phyloP scores from a whole-genome alignment of 1,284 basidiomycete genomes.

The Austroboletus rostrupii region DNA sequence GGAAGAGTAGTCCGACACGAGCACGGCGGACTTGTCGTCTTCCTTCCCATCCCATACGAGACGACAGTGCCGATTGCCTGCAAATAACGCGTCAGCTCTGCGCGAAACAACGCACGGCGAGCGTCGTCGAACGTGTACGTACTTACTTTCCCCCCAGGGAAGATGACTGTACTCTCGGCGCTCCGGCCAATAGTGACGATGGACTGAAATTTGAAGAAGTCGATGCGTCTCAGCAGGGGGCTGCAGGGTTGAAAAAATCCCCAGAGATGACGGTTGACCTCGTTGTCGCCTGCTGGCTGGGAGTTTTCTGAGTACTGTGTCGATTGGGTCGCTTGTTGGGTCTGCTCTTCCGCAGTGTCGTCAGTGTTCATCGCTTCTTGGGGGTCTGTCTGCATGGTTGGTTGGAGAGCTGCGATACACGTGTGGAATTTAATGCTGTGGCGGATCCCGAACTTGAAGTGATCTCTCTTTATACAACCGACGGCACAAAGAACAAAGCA shows the following conservation, averaged over 20 bases:
- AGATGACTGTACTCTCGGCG: constrained; percentile 47
- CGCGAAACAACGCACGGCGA: constrained; percentile 9
- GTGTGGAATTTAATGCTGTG: not conserved
- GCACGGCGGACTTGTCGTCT: constrained; percentile 49
- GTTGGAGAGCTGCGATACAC: not conserved
- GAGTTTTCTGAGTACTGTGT: constrained; percentile 36
- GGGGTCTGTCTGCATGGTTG: constrained; percentile 10
- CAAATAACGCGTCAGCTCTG: constrained; percentile 18
- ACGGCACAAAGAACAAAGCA: not conserved
- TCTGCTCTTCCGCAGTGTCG: constrained; percentile 35
- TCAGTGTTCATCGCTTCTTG: constrained; percentile 27
- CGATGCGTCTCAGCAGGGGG: constrained; percentile 45
- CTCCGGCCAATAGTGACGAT: constrained; percentile 55
- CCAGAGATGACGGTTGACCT: constrained; percentile 54
- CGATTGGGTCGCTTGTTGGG: constrained; percentile 49
- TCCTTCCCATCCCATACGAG: constrained; percentile 67
- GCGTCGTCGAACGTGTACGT: constrained; percentile 35
- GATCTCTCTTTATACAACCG: not conserved
- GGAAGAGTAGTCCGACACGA: constrained; percentile 69
- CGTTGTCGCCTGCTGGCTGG: constrained; percentile 22
- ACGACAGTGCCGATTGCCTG: constrained; percentile 65
- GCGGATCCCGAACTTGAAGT: not conserved
- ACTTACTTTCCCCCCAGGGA: constrained; percentile 73
- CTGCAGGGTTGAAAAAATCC: constrained; percentile 65
- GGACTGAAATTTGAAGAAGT: constrained; percentile 51